Evolutionary conservation across 2,329 filamentous ascomycete species (phyloP), one percentile per base, ranked within the genome.

Genomic region (Rosellinia necatrix): DNA sequence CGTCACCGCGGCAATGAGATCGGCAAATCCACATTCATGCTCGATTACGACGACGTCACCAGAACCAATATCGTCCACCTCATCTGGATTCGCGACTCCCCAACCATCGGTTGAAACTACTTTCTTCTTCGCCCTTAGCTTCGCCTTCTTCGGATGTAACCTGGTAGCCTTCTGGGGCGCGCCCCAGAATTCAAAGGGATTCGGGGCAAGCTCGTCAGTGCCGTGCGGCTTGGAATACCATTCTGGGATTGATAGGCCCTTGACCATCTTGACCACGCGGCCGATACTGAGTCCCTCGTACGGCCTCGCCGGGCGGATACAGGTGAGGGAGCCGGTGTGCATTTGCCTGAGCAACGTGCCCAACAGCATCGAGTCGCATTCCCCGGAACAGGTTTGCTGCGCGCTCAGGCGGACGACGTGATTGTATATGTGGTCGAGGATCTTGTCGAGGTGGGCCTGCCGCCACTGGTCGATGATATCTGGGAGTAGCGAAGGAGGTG

Each of bases 331-430:
- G 32, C 49, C 40, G 19, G 55, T 49, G 43, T 40, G 49, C 19
- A 58, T 13, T 19, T 46, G 49, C 15, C 49, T 43, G 17, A 53
- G 25, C 12, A 58, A 24, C 4, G 44, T 58, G 6, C 55, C 55
- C 6, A 58, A 27, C 3, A 58, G 44, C 10, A 57, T 53, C 12
- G 54, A 49, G 38, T 57, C 49, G 38, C 54, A 57, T 22, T 57
- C 54, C 15, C 13, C 13, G n/a, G 24, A 38, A 8, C 54, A 57
- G 2, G 30, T 43, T 22, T 49, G 49, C 9, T 44, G 29, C 32
- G 43, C 49, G 30, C 43, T 43, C 4, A 57, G 49, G 8, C 38
- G 54, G 21, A 48, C 37, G 2, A 57, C 13, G 22, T 57, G 49
- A n/a, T 12, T 40, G 12, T 57, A 57, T 4, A 57, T 27, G 12